A percentile compares a stretch with the other conserved stretches of the same genome.
These are phyloP conservation scores for Scalesia atractyloides DNA, from an alignment of 129 eudicot genomes.

Conservation along the genomic window DNA sequence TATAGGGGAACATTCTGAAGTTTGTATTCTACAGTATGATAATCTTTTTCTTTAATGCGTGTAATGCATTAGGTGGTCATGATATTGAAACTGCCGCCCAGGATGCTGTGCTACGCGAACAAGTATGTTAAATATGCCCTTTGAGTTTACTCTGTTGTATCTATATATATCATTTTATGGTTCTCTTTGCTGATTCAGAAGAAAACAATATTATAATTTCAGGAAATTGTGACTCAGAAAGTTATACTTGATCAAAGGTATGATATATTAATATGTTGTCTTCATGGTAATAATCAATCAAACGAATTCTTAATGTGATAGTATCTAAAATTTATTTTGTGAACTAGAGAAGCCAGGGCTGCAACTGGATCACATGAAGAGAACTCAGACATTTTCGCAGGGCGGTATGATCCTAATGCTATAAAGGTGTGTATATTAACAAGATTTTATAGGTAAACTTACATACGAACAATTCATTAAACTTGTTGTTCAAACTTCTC, in stretches of 20 bases:
- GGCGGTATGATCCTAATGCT: constrained; percentile 80
- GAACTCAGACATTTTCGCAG: constrained; percentile 59
- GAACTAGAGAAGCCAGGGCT: constrained; percentile 64
- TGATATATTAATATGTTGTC: constrained; percentile 14
- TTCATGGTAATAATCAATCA: constrained; percentile 8
- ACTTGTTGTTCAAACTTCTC: constrained; percentile 16
- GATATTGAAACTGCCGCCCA: constrained; percentile 84
- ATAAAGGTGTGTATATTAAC: constrained; percentile 56
- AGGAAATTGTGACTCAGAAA: constrained; percentile 78
- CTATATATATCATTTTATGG: background rate
- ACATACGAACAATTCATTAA: constrained; percentile 16
- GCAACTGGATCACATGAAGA: constrained; percentile 65
- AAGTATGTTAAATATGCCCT: constrained; percentile 44
- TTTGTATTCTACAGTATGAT: constrained; percentile 11
- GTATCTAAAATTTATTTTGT: constrained; percentile 9
- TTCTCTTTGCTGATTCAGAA: constrained; percentile 16
- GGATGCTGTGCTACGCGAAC: constrained; percentile 87
- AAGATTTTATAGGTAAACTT: constrained; percentile 9
- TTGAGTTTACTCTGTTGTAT: constrained; percentile 5
- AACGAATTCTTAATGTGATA: constrained; percentile 13
- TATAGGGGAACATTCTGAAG: background rate
- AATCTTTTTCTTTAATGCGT: constrained; percentile 4
- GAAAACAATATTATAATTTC: constrained; percentile 23
- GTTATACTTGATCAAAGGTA: constrained; percentile 88
- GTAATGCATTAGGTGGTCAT: constrained; percentile 25